Conservation (phyloP, 805 yeast species). For the Isabelozyma gotoi region DNA sequence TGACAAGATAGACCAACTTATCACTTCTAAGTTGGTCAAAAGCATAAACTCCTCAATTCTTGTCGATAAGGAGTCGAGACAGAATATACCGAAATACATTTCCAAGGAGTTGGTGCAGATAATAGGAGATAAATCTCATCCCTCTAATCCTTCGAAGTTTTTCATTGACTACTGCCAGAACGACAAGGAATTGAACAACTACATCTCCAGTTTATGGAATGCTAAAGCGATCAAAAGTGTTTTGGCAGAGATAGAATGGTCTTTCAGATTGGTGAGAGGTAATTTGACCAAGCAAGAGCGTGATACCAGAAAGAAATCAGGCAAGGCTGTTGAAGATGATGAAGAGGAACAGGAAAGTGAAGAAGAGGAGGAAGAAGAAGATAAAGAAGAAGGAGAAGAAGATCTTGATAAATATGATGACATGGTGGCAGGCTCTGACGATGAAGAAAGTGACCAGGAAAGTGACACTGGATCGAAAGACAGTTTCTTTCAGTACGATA, state of each 20-base stretch:
- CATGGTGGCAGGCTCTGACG: conserved; percentile 45
- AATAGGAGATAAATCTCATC: conserved; percentile 24
- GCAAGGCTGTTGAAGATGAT: conserved; percentile 18
- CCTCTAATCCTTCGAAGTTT: conserved; percentile 48
- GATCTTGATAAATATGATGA: conserved; percentile 37
- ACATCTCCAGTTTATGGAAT: conserved; percentile 50
- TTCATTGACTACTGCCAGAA: conserved; percentile 41
- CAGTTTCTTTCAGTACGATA: conserved; percentile 34
- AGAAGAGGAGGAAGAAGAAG: conserved; percentile 7
- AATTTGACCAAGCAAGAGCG: conserved; percentile 39
- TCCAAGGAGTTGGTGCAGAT: conserved; percentile 22
- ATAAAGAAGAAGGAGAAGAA: conserved; percentile 25
- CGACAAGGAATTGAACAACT: conserved; percentile 41
- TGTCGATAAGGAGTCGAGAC: conserved; percentile 25
- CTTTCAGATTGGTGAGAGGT: conserved; percentile 48
- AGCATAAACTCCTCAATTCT: conserved; percentile 24
- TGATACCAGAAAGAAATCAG: conserved; percentile 22
- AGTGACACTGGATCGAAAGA: conserved; percentile 20
- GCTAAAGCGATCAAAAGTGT: conserved; percentile 36
- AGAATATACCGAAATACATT: conserved; percentile 36
- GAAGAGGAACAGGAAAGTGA: conserved; percentile 13
- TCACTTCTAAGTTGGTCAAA: conserved; percentile 34
- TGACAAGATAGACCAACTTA: conserved; percentile 20
- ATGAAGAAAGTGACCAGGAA: conserved; percentile 19
- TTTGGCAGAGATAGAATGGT: conserved; percentile 41